Conservation (phyloP, 176 grass and related monocot species). For the Pharus latifolius region DNA sequence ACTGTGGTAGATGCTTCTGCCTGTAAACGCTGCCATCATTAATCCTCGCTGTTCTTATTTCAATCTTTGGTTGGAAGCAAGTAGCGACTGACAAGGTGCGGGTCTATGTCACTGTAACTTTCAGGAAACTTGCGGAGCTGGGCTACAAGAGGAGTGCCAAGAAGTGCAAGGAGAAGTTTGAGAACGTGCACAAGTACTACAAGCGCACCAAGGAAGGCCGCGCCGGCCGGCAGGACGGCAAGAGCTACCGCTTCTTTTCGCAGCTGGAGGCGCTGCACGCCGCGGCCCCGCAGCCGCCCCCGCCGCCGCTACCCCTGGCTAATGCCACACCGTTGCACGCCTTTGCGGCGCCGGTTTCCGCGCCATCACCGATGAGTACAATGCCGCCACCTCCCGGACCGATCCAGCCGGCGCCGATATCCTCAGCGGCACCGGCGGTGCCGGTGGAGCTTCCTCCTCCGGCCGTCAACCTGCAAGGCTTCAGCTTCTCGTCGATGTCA, state of each 20-base stretch:
- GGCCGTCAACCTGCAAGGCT: constrained; percentile 32
- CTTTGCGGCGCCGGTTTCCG: neutral
- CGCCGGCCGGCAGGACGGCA: constrained; percentile 79
- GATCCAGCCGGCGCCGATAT: constrained; percentile 36
- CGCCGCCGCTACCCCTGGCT: neutral
- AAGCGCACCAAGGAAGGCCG: constrained; percentile 97
- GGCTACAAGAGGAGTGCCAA: constrained; percentile 84
- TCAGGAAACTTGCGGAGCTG: constrained; percentile 77
- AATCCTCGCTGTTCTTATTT: constrained; percentile 20
- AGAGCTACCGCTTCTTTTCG: constrained; percentile 91
- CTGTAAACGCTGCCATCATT: constrained; percentile 37
- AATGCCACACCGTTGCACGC: neutral
- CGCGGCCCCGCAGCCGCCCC: neutral
- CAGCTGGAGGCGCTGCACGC: constrained; percentile 67
- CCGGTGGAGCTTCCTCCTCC: constrained; percentile 5
- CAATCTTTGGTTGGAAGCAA: constrained; percentile 20
- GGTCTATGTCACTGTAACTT: constrained; percentile 15
- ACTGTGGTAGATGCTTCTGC: constrained; percentile 36
- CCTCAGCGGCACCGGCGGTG: constrained; percentile 27
- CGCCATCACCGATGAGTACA: constrained; percentile 11
- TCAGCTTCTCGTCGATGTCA: constrained; percentile 69
- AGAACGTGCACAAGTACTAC: constrained; percentile 99
- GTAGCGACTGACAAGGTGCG: constrained; percentile 12
- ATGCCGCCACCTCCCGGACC: constrained; percentile 12
- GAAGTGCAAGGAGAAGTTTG: constrained; percentile 99